phyloP scores from a whole-genome alignment of 495 filamentous ascomycete genomes.

The Xylaria venustula region DNA sequence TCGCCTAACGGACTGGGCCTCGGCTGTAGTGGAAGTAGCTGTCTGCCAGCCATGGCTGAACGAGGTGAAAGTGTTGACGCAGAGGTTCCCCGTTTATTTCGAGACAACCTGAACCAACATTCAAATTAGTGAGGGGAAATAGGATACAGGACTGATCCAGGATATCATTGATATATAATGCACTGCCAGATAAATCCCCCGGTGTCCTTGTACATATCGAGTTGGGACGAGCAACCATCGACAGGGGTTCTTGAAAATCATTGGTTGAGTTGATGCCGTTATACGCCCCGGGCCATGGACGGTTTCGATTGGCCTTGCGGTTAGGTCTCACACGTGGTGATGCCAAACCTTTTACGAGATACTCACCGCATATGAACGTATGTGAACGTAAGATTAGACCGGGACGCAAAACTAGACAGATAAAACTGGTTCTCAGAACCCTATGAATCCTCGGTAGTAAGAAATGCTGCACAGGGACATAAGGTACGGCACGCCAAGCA shows the following conservation, averaged over 20 bases:
- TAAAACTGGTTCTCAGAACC: not conserved
- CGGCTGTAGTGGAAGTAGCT: not conserved
- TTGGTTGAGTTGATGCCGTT: not conserved
- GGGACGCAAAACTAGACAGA: not conserved
- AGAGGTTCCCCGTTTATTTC: not conserved
- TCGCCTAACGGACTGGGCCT: not conserved
- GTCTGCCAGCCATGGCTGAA: not conserved
- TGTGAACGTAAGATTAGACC: not conserved
- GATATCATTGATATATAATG: too few species aligned
- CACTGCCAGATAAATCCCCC: not conserved
- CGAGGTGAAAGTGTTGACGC: not conserved
- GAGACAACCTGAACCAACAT: not conserved
- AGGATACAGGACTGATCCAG: not conserved
- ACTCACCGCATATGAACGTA: constrained; percentile 5
- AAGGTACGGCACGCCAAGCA: not conserved
- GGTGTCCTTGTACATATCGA: not conserved
- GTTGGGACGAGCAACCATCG: not conserved
- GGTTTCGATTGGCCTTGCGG: not conserved
- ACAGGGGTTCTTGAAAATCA: not conserved
- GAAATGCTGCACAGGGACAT: not conserved
- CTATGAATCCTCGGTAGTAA: not conserved
- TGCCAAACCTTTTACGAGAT: not conserved
- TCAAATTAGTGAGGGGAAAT: not conserved
- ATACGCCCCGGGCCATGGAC: not conserved
- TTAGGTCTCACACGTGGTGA: not conserved